Base-by-base conservation (phyloP, 805 yeast species). In the Pichia rugopelliculosa region DNA sequence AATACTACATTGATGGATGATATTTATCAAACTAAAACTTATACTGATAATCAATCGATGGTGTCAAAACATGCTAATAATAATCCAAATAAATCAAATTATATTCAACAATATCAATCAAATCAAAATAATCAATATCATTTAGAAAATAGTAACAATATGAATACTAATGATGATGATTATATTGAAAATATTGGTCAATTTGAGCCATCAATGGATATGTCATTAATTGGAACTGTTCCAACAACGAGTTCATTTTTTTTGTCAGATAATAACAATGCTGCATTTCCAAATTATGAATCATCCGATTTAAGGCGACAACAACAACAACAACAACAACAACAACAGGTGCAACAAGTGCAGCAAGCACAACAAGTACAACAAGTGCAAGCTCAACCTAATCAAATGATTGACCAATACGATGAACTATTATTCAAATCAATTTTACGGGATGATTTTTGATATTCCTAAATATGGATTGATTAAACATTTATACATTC, bases 1-100 rank as follows among this genome's bases (percentile, higher is more conserved):
- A 63, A 65, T 47, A 58, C 67, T 12, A 63, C 69, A 1, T 44
- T 64, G 17, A 62, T 62, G 64, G 66, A 61, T 39, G 69, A 63
- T 41, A 45, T 63, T 15, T 62, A 64, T 49, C 62, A 59, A 48
- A 55, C 65, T 2, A 62, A 56, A 42, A 63, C 67, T 1, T 62
- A 59, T 36, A 63, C 67, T 0, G 66, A 56, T 40, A 37, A 49
- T 15, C 54, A 46, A 46, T 44, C 48, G 6, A 34, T 39, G 5
- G 24, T 15, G 24, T 21, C 45, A n/a, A 46, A 42, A 36, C 26
- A 37, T 15, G 27, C 39, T 15, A 3, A 8, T 3, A 15, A 15
- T 30, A 30, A 30, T 30, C 7, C 34, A 15, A 7, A 17, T n/a
- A 30, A 15, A 15, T 6, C 34, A 15, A 7, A 17, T n/a, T 15